Evolutionary conservation across 495 filamentous ascomycete species (phyloP).

Genomic region (Penicillium roqueforti): DNA sequence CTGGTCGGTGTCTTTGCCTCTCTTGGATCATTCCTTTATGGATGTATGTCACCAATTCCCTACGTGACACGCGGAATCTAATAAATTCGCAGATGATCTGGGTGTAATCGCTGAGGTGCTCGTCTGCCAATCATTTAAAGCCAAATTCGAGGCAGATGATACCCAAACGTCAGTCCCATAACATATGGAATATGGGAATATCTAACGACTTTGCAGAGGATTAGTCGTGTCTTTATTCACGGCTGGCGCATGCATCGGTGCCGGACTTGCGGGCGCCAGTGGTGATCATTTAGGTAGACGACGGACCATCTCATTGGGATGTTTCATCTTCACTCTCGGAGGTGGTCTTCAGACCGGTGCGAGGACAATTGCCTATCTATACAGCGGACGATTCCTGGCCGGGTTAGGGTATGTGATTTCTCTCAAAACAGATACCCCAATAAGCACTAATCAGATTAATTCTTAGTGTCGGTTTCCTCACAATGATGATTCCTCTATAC

Average conservation of each 20-base stretch:
- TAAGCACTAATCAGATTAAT: neutral
- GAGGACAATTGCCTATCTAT: constrained; percentile 33
- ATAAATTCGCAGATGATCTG: constrained; percentile 35
- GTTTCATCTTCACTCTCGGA: constrained; percentile 42
- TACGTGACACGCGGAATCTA: constrained; percentile 16
- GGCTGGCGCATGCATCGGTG: constrained; percentile 40
- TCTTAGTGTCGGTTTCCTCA: constrained; percentile 55
- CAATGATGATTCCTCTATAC: constrained; percentile 46
- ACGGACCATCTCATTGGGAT: constrained; percentile 42
- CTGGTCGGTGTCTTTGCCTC: constrained; percentile 61
- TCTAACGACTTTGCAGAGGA: constrained; percentile 38
- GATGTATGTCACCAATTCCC: constrained; percentile 33
- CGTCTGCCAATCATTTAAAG: constrained; percentile 45
- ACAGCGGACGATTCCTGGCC: constrained; percentile 42
- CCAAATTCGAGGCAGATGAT: constrained; percentile 47
- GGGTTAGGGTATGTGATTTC: constrained; percentile 51
- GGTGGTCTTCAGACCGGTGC: constrained; percentile 43
- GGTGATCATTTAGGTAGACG: constrained; percentile 41
- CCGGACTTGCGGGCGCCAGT: constrained; percentile 34
- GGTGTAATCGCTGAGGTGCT: constrained; percentile 62
- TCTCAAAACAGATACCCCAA: constrained; percentile 2
- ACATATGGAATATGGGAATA: neutral
- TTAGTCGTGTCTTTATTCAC: constrained; percentile 68
- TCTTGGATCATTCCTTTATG: constrained; percentile 57
- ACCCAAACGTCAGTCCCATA: constrained; percentile 51